Percentiles rank a stretch among this genome's conserved stretches.
Evolutionary conservation across 2,329 filamentous ascomycete genomes (phyloP).

Genomic region (Drechslerella stenobrocha): DNA sequence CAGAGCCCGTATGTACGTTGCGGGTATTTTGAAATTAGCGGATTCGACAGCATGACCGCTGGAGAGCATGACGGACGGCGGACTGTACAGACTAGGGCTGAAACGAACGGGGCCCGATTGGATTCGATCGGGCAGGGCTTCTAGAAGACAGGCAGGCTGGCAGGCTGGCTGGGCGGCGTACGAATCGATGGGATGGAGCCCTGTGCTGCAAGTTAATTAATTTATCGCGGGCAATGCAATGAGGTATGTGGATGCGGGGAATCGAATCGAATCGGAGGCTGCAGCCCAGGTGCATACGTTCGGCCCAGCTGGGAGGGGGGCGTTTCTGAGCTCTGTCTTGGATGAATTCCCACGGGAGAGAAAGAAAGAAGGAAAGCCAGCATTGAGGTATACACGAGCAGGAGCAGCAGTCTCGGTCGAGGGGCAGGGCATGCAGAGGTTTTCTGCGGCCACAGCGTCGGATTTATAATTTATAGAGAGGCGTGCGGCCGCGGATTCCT

Average conservation of each 20-base stretch:
- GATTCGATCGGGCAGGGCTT: slow-evolving; percentile 33
- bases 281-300: slow-evolving; percentile 16
- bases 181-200: not conserved
- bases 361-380: too few species aligned
- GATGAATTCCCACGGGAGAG: too few species aligned
- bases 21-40: too few species aligned
- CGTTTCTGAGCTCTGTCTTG: slow-evolving; percentile 40
- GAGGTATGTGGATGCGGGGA: slow-evolving; percentile 39
- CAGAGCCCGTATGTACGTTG: too few species aligned
- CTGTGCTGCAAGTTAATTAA: slow-evolving; percentile 31
- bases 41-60: too few species aligned
- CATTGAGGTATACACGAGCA: too few species aligned
- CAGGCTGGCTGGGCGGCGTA: not conserved
- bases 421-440: slow-evolving; percentile 29
- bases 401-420: too few species aligned
- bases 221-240: slow-evolving; percentile 18
- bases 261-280: slow-evolving; percentile 37
- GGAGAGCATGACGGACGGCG: not conserved
- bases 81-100: slow-evolving; percentile 47
- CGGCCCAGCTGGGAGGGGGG: too few species aligned
- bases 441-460: not conserved
- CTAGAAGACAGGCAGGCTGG: slow-evolving; percentile 34
- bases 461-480: slow-evolving; percentile 39
- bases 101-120: slow-evolving; percentile 30
- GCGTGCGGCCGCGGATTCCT: slow-evolving; percentile 20